phyloP scores from a whole-genome alignment of 148 eudicot species.

The Amaranthus palmeri region DNA sequence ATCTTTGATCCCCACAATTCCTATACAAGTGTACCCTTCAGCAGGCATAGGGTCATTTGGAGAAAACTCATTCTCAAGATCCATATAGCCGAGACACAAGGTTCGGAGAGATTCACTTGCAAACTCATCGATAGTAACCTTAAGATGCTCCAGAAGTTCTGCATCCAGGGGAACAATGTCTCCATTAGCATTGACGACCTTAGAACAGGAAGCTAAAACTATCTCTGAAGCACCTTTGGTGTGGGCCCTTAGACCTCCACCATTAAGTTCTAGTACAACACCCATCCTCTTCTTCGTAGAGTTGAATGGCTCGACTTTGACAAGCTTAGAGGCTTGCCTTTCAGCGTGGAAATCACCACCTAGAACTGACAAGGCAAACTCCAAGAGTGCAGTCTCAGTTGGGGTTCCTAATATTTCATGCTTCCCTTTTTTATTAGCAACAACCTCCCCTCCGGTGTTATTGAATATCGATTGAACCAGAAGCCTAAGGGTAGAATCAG shows the following conservation, averaged over 20 bases:
- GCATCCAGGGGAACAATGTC: constrained; percentile 71
- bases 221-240: constrained; percentile 97
- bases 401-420: constrained; percentile 87
- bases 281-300: constrained; percentile 93
- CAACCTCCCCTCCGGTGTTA: constrained; percentile 93
- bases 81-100: constrained; percentile 79
- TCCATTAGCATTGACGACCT: constrained; percentile 62
- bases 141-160: constrained; percentile 44
- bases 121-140: constrained; percentile 63
- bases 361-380: constrained; percentile 64
- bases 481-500: constrained; percentile 50
- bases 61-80: constrained; percentile 56
- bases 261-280: constrained; percentile 67
- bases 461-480: constrained; percentile 72
- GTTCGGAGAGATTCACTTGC: constrained; percentile 88
- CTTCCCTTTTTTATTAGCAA: constrained; percentile 58
- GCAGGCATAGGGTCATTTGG: constrained; percentile 56
- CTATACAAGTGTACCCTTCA: constrained; percentile 78
- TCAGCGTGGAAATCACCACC: constrained; percentile 81
- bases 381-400: constrained; percentile 79
- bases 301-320: constrained; percentile 93
- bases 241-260: constrained; percentile 72
- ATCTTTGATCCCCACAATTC: constrained; percentile 95
- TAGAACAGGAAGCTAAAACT: constrained; percentile 78
- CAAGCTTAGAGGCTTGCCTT: constrained; percentile 47